These are phyloP conservation scores for Coemansia sp. DNA, from an alignment of 192 early-diverging fungal species.

Conservation along the genomic window DNA sequence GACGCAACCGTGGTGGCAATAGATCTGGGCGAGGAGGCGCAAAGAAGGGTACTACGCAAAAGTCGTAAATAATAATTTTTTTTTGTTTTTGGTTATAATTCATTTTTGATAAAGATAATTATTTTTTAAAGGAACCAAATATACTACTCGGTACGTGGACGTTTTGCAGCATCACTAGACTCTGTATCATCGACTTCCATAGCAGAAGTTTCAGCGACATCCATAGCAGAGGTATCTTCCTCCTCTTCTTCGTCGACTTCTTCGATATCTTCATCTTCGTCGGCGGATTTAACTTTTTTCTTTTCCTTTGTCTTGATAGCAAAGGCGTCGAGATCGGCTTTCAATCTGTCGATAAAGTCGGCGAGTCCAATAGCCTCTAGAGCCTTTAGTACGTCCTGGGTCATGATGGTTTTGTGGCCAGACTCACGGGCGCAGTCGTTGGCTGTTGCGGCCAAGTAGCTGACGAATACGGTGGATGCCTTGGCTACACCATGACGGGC, in stretches of 20 bases:
- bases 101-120: not conserved
- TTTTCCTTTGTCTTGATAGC: slow-evolving; percentile 26
- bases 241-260: slow-evolving; percentile 22
- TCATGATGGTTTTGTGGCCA: slow-evolving; percentile 49
- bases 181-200: slow-evolving; percentile 15
- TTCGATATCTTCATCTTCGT: slow-evolving; percentile 13
- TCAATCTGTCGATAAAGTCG: slow-evolving; percentile 42
- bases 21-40: slow-evolving; percentile 9
- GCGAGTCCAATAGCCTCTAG: slow-evolving; percentile 45
- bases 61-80: not conserved
- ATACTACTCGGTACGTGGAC: slow-evolving; percentile 16
- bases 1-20: slow-evolving; percentile 17
- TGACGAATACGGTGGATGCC: slow-evolving; percentile 47
- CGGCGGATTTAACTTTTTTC: slow-evolving; percentile 16
- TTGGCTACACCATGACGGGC: slow-evolving; percentile 37
- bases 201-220: not conserved
- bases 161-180: slow-evolving; percentile 6
- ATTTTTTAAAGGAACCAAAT: too few species aligned
- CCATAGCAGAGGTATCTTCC: slow-evolving; percentile 1
- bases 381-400: slow-evolving; percentile 41
- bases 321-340: slow-evolving; percentile 31
- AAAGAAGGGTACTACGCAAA: not conserved
- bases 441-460: slow-evolving; percentile 48
- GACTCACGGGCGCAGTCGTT: slow-evolving; percentile 50
- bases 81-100: not conserved